A percentile compares a stretch with the other conserved stretches of the same genome.
phyloP scores from a whole-genome alignment of 768 basidiomycete genomes.

The Xerocomellus intermedius region DNA sequence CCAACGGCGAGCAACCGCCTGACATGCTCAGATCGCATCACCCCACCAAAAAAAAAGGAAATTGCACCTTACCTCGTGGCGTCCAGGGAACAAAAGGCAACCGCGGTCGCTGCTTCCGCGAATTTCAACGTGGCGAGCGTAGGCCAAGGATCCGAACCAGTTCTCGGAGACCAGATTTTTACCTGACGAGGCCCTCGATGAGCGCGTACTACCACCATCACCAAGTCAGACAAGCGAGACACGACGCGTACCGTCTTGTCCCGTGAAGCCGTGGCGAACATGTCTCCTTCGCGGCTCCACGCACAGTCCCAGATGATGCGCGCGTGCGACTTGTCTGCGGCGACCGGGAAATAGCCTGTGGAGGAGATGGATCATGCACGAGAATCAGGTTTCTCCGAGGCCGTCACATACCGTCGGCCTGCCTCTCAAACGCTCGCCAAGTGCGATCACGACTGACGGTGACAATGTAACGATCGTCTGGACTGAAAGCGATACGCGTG shows the following conservation, averaged over 20 bases:
- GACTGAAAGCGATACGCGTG: slow-evolving; percentile 87
- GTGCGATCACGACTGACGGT: slow-evolving; percentile 90
- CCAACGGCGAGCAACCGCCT: slow-evolving; percentile 76
- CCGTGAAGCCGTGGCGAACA: slow-evolving; percentile 91
- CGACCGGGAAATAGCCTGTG: slow-evolving; percentile 59
- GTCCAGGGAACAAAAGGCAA: slow-evolving; percentile 55
- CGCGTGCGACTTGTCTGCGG: slow-evolving; percentile 79
- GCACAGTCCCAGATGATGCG: slow-evolving; percentile 96
- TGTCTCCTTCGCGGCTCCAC: slow-evolving; percentile 73
- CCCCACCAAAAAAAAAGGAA: background rate
- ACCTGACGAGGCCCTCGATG: slow-evolving; percentile 46
- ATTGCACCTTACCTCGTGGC: slow-evolving; percentile 39
- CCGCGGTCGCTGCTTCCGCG: slow-evolving; percentile 78
- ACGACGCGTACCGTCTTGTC: slow-evolving; percentile 79
- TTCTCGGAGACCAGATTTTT: slow-evolving; percentile 68
- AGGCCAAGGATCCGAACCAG: slow-evolving; percentile 50
- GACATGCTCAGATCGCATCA: slow-evolving; percentile 1
- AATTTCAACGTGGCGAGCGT: slow-evolving; percentile 61
- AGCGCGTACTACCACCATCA: background rate
- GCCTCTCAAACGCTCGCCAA: slow-evolving; percentile 77
- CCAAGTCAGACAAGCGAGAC: background rate
- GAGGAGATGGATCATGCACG: background rate
- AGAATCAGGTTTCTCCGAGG: background rate
- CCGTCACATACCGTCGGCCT: slow-evolving; percentile 37
- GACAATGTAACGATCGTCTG: slow-evolving; percentile 73